Percentiles rank a stretch among this genome's conserved stretches.
phyloP scores from a whole-genome alignment of 1,139 yeast species.

The Kodamaea anthophila region DNA sequence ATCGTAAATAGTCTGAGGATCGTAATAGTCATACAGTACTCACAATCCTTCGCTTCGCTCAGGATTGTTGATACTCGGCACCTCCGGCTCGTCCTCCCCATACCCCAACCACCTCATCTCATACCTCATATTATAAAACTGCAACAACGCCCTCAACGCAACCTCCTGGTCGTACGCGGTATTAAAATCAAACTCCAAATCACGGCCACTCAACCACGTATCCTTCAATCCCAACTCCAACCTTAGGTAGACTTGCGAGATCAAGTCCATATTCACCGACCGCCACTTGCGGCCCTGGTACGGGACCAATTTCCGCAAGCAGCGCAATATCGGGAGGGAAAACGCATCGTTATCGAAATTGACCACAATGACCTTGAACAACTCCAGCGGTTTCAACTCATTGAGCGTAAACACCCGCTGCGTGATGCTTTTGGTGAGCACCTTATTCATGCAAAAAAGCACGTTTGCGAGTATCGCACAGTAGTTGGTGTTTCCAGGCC shows the following conservation, averaged over 20 bases:
- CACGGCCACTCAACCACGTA: conserved; percentile 86
- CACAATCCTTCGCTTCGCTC: too few species aligned
- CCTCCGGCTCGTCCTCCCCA: conserved; percentile 19
- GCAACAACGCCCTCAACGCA: conserved; percentile 73
- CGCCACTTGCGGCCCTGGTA: conserved; percentile 95
- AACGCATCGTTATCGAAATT: conserved; percentile 57
- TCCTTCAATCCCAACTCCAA: conserved; percentile 69
- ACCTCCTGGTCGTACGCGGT: conserved; percentile 84
- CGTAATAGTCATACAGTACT: too few species aligned
- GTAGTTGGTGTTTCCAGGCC: conserved; percentile 34
- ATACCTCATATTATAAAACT: conserved; percentile 61
- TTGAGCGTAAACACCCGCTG: conserved; percentile 51
- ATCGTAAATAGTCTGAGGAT: too few species aligned
- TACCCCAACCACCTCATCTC: conserved; percentile 56
- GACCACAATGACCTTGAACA: conserved; percentile 36
- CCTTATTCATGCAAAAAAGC: conserved; percentile 38
- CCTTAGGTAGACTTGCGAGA: conserved; percentile 79
- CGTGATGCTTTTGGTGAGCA: conserved; percentile 41
- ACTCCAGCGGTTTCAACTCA: conserved; percentile 51
- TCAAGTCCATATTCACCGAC: conserved; percentile 85
- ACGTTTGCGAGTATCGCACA: conserved; percentile 42
- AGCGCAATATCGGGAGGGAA: conserved; percentile 64
- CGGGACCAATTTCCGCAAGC: conserved; percentile 76
- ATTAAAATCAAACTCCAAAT: conserved; percentile 66
- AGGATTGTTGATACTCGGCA: too few species aligned